Conservation (phyloP, 2,329 filamentous ascomycete species). For the Eutypa lata region DNA sequence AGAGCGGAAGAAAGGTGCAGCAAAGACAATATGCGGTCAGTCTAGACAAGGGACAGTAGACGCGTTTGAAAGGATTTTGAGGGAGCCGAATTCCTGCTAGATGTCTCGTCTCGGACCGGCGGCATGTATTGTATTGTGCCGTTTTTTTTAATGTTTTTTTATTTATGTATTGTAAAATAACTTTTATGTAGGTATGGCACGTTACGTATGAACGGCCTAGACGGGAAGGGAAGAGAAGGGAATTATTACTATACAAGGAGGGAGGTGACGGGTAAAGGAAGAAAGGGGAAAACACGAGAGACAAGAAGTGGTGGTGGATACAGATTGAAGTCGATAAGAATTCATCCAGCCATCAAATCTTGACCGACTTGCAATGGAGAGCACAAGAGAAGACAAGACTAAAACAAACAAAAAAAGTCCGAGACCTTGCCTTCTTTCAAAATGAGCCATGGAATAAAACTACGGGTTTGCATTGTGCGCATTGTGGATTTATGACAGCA, state of each 20-base stretch:
- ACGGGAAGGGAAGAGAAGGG: neutral
- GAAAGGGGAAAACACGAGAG: neutral
- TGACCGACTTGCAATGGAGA: neutral
- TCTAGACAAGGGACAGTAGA: neutral
- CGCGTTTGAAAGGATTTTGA: neutral
- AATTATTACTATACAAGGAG: neutral
- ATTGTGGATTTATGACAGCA: neutral
- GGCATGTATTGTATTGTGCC: neutral
- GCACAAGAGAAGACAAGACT: neutral
- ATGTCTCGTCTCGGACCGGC: neutral
- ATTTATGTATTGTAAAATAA: neutral
- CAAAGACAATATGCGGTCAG: neutral
- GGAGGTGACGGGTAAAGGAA: neutral
- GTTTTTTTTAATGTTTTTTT: neutral
- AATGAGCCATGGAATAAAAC: too few relatives aligned
- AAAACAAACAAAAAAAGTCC: too few relatives aligned
- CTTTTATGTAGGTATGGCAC: neutral
- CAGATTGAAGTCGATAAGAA: neutral
- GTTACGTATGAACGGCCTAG: neutral
- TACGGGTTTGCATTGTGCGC: neutral
- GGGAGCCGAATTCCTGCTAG: neutral
- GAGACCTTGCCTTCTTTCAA: too few relatives aligned
- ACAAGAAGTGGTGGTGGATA: neutral
- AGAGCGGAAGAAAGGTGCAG: neutral
- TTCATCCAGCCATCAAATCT: neutral